Conservation (phyloP, 108 stramenopile species). For the Discostella pseudostelligera region DNA sequence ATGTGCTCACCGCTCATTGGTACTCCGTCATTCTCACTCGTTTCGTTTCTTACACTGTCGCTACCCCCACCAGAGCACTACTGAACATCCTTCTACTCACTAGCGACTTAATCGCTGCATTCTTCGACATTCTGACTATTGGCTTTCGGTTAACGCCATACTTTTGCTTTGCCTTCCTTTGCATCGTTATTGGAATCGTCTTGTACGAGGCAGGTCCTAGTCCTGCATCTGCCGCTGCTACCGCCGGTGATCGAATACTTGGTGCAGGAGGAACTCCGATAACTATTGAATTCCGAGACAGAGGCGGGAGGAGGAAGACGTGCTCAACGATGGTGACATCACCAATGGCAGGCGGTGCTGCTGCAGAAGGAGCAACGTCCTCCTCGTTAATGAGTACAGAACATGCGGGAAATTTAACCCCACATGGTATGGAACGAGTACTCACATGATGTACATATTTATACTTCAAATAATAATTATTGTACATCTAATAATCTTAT, state of each 20-base stretch:
- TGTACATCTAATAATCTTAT: neutral
- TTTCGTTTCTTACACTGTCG: neutral
- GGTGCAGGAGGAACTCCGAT: conserved; percentile 5
- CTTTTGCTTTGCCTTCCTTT: conserved; percentile 77
- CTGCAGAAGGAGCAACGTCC: too few relatives aligned
- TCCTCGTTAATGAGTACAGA: conserved; percentile 7
- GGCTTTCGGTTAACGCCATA: conserved; percentile 62
- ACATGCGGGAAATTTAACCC: conserved; percentile 27
- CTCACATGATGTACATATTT: conserved; percentile 4
- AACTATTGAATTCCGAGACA: conserved; percentile 28
- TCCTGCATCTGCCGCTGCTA: conserved; percentile 34
- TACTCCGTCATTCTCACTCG: too few relatives aligned
- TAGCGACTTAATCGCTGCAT: conserved; percentile 89
- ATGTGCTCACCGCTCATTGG: too few relatives aligned
- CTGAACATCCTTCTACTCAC: conserved; percentile 86
- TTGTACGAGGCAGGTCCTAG: conserved; percentile 91
- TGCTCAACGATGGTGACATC: neutral
- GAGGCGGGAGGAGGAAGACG: neutral
- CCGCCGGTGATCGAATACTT: too few relatives aligned
- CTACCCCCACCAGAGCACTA: conserved; percentile 31
- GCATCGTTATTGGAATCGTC: conserved; percentile 84
- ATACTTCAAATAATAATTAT: too few relatives aligned
- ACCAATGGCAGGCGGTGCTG: too few relatives aligned
- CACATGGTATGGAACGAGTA: neutral
- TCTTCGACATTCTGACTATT: conserved; percentile 77